phyloP scores from a whole-genome alignment of 2,329 filamentous ascomycete genomes.

The Plectosphaerella cucumerina region DNA sequence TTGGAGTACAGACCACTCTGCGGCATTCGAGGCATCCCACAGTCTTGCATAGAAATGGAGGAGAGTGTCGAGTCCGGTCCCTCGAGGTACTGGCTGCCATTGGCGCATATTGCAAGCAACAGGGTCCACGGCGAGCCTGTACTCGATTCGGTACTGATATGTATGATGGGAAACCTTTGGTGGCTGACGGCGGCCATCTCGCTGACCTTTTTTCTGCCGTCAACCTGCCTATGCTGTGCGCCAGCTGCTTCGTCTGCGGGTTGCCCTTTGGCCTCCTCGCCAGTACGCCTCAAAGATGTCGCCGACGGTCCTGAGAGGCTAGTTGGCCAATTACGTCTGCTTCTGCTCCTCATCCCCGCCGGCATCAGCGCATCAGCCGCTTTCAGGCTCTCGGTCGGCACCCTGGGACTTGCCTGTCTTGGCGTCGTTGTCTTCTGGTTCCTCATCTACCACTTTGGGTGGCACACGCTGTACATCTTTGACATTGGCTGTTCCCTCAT shows the following conservation, averaged over 20 bases:
- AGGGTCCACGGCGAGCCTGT: background rate
- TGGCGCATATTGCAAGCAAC: background rate
- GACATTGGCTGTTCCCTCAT: conserved; percentile 23
- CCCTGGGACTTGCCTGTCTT: conserved; percentile 28
- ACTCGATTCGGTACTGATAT: background rate
- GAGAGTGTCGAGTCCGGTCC: background rate
- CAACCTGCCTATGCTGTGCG: conserved; percentile 29
- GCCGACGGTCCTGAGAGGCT: conserved; percentile 33
- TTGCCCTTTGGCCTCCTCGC: conserved; percentile 41
- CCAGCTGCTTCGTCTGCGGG: conserved; percentile 40
- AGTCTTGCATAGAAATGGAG: background rate
- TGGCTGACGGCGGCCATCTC: conserved; percentile 36
- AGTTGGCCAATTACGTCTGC: conserved; percentile 39
- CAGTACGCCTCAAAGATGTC: conserved; percentile 41
- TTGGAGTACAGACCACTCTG: background rate
- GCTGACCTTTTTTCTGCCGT: conserved; percentile 40
- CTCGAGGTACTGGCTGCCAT: background rate
- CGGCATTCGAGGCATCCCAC: background rate
- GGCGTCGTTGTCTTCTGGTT: conserved; percentile 37
- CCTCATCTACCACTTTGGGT: conserved; percentile 33
- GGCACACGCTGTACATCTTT: conserved; percentile 34
- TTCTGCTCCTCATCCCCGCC: conserved; percentile 34
- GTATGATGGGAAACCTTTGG: background rate
- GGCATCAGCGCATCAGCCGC: conserved; percentile 18
- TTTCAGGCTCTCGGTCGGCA: conserved; percentile 26